These are phyloP conservation scores for Sodiomyces alkalinus DNA, from an alignment of 2,329 filamentous ascomycete genomes.

Conservation along the genomic window DNA sequence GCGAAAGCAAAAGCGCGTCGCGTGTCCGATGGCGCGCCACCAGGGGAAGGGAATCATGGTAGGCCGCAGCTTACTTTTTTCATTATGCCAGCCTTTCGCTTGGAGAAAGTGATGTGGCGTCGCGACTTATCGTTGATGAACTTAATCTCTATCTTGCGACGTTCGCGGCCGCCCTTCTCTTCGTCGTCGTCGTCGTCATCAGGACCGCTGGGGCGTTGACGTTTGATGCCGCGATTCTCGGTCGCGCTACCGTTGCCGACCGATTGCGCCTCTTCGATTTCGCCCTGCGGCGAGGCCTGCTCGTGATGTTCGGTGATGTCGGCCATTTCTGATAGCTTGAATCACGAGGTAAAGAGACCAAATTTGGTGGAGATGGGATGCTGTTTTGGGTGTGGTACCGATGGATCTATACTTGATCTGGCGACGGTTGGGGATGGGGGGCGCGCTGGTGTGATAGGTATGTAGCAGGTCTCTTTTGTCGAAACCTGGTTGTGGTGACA, in stretches of 20 bases:
- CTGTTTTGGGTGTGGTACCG: constrained; percentile 51
- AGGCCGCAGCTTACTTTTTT: constrained; percentile 60
- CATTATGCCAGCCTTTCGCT: constrained; percentile 99
- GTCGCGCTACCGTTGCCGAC: constrained; percentile 46
- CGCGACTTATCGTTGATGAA: constrained; percentile 99
- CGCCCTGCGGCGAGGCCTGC: constrained; percentile 57
- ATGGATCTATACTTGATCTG: constrained; percentile 52
- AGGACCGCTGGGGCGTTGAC: constrained; percentile 62
- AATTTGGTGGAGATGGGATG: constrained; percentile 46
- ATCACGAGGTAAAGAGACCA: constrained; percentile 37
- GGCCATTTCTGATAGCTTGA: constrained; percentile 40
- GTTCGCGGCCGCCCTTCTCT: constrained; percentile 93
- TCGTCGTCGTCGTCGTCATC: constrained; percentile 97
- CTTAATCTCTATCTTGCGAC: constrained; percentile 99
- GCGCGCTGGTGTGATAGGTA: constrained; percentile 18
- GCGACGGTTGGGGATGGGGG: constrained; percentile 37
- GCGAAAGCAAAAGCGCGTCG: neutral
- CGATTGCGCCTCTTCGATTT: constrained; percentile 56
- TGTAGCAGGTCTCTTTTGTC: constrained; percentile 30
- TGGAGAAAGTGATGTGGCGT: constrained; percentile 98
- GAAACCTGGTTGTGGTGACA: constrained; percentile 37
- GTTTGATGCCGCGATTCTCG: constrained; percentile 78
- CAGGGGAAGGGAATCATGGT: constrained; percentile 3
- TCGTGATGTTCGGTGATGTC: constrained; percentile 69
- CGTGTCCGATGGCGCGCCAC: constrained; percentile 2